A percentile compares a stretch with the other conserved stretches of the same genome.
These are phyloP conservation scores for Rhizopogon sp. DNA, from an alignment of 768 basidiomycete species.

Conservation along the genomic window DNA sequence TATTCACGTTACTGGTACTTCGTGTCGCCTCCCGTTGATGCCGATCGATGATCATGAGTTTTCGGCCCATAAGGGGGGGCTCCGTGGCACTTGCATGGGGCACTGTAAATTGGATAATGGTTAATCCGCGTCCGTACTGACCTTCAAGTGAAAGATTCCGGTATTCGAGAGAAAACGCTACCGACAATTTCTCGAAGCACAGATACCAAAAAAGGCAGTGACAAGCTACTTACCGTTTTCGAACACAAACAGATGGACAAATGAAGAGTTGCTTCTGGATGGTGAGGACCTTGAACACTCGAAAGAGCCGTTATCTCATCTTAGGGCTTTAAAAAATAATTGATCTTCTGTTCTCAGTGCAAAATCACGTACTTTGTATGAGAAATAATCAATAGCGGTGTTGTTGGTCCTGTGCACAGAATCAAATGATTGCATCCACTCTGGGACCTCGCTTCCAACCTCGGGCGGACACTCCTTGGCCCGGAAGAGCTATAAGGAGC, in stretches of 20 bases:
- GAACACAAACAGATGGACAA: constrained; percentile 14
- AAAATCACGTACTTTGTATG: neutral
- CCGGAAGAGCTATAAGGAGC: constrained; percentile 18
- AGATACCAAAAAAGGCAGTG: constrained; percentile 2
- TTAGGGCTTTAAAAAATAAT: neutral
- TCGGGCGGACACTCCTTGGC: neutral
- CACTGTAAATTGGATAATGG: too few relatives aligned
- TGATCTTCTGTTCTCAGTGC: neutral
- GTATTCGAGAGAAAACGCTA: too few relatives aligned
- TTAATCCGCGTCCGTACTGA: too few relatives aligned
- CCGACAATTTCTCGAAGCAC: neutral
- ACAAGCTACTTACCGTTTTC: constrained; percentile 7
- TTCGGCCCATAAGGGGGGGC: too few relatives aligned
- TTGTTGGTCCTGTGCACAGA: constrained; percentile 5
- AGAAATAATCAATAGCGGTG: constrained; percentile 1
- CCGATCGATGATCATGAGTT: too few relatives aligned
- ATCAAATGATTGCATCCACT: neutral
- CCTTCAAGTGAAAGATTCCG: too few relatives aligned
- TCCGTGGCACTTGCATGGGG: too few relatives aligned
- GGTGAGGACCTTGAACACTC: constrained; percentile 7
- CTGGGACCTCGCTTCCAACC: constrained; percentile 1
- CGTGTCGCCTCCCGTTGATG: too few relatives aligned
- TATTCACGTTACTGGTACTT: neutral
- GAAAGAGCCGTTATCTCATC: neutral
- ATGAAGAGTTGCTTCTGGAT: neutral